A percentile compares a stretch with the other conserved stretches of the same genome.
Evolutionary conservation across 176 grass and related monocot species (phyloP).

Genomic region (Musa schizocarpa): DNA sequence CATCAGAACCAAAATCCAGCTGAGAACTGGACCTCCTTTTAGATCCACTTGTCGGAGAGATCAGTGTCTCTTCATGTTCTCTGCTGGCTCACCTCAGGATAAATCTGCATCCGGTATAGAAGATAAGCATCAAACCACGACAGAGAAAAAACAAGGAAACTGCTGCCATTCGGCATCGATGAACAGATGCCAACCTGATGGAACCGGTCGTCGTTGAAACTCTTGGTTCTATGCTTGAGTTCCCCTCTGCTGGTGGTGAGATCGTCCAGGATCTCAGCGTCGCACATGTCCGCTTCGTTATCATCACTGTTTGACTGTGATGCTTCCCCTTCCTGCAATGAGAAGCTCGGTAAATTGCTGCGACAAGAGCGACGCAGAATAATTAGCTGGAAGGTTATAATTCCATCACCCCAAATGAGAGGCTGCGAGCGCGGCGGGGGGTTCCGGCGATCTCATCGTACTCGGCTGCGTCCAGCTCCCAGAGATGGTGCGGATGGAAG

Average conservation of each 20-base stretch:
- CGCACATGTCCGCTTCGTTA: slow-evolving; percentile 21
- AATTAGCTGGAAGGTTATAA: neutral
- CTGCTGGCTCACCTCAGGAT: no score
- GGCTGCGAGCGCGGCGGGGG: slow-evolving; percentile 13
- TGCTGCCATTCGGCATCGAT: neutral
- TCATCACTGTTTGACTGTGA: slow-evolving; percentile 29
- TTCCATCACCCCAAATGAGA: slow-evolving; percentile 27
- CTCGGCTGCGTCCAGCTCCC: slow-evolving; percentile 81
- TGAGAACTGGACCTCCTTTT: no score
- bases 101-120: no score
- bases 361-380: neutral
- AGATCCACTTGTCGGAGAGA: no score
- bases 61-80: no score
- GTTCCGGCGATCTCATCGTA: slow-evolving; percentile 74
- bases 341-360: neutral
- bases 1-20: no score
- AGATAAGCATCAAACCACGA: neutral
- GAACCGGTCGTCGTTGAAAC: slow-evolving; percentile 38
- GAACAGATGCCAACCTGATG: slow-evolving; percentile 37
- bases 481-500: slow-evolving; percentile 45
- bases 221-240: slow-evolving; percentile 49
- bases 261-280: slow-evolving; percentile 79
- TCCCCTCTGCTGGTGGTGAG: slow-evolving; percentile 77
- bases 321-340: slow-evolving; percentile 29
- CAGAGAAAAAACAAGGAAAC: neutral